Evolutionary conservation across 2,329 filamentous ascomycete species (phyloP), one percentile per base, ranked within the genome.

Genomic region (Dothideomycetidae sp.): DNA sequence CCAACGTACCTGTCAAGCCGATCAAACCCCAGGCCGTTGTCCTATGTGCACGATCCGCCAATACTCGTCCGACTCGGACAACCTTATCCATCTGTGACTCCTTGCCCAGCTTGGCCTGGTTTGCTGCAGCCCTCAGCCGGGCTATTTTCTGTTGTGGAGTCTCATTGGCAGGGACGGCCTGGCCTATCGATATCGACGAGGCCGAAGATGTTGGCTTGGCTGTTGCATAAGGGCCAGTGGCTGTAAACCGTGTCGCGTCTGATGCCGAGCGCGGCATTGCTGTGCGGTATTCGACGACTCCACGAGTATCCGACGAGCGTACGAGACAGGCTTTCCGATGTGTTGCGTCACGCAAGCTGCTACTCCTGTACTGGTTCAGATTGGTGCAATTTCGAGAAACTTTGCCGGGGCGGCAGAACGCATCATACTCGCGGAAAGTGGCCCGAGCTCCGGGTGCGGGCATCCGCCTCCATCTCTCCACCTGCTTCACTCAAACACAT

Each of bases 191-290:
- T 26, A 48, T 42, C 2, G 39, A 37, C 10, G 30, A 42, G 11
- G 37, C 57, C 28, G 55, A 52, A 37, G 57, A 50, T 17, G 60
- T 56, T 29, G 67, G 58, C 55, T 80, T 81, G 47, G 74, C 73
- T 46, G 70, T 69, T 49, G 79, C 81, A 60, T 84, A 80, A 23
- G 75, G 75, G 43, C 69, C 73, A 12, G 74, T 79, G 16, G 75
- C 63, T 11, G 77, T 81, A 59, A 81, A 90, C 54, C 81, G 77
- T 51, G 82, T 90, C 48, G 82, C 81, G 57, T 86, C 81, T 50
- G 73, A 73, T 55, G 81, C 76, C 61, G 74, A 81, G 54, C 79
- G 77, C 43, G 78, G 69, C 63, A 66, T 66, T 13, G 5, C 36
- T 31, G 15, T 56, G n/a, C n/a, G n/a, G n/a, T n/a, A n/a, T n/a